Evolutionary conservation across 164 flowering plant species (phyloP).

Genomic region (Aristolochia fimbriata): DNA sequence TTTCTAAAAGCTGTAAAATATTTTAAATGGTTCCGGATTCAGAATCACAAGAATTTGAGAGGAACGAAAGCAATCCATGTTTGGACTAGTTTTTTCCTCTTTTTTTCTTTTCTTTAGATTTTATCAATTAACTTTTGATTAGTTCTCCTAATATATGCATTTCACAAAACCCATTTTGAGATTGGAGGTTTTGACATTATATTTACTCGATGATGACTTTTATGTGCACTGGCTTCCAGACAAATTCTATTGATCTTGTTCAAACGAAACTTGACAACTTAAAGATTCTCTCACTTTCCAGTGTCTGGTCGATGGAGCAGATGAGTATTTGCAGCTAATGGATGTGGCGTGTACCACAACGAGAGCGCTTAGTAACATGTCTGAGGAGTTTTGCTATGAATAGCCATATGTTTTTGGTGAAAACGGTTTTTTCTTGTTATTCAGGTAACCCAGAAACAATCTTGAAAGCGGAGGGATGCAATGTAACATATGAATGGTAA

Average conservation of each 20-base stretch:
- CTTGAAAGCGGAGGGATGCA: too few relatives aligned
- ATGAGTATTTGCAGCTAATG: conserved; percentile 87
- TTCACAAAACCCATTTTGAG: background rate
- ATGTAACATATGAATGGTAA: too few relatives aligned
- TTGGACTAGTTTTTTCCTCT: too few relatives aligned
- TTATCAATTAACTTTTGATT: background rate
- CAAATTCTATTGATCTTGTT: background rate
- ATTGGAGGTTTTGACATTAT: background rate
- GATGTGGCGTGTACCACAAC: conserved; percentile 73
- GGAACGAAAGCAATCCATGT: too few relatives aligned
- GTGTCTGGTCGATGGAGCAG: conserved; percentile 94
- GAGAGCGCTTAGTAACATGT: conserved; percentile 74
- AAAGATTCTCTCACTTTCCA: conserved; percentile 16
- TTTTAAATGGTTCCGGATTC: too few relatives aligned
- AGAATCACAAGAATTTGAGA: too few relatives aligned
- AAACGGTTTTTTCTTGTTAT: too few relatives aligned
- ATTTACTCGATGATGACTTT: background rate
- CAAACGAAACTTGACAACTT: background rate
- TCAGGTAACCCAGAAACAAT: too few relatives aligned
- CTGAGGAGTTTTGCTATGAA: conserved; percentile 32
- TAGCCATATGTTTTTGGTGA: background rate
- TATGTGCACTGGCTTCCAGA: background rate
- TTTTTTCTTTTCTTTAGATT: too few relatives aligned
- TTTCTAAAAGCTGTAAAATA: too few relatives aligned
- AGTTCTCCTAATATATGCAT: background rate